A percentile compares a stretch with the other conserved stretches of the same genome.
phyloP scores from a whole-genome alignment of 2,329 filamentous ascomycete genomes.

The Cladophialophora psammophila region DNA sequence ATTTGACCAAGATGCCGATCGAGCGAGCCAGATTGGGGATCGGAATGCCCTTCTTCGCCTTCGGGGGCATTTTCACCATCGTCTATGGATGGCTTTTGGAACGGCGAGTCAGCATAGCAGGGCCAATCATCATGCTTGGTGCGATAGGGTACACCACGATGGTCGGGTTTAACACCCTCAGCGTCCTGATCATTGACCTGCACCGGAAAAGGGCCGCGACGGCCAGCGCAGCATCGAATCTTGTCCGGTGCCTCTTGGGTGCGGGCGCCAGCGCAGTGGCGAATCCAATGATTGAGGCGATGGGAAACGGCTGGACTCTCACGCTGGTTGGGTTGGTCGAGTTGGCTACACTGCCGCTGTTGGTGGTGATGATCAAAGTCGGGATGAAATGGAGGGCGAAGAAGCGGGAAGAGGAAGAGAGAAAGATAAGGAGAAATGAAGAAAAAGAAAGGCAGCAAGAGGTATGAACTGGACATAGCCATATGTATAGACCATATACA shows the following conservation, averaged over 20 bases:
- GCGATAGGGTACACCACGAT: slow-evolving; percentile 29
- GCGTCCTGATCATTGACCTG: slow-evolving; percentile 32
- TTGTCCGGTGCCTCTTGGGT: slow-evolving; percentile 48
- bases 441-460: neutral
- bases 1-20: slow-evolving; percentile 51
- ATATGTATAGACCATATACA: neutral
- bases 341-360: slow-evolving; percentile 8
- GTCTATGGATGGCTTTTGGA: slow-evolving; percentile 54
- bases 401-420: slow-evolving; percentile 9
- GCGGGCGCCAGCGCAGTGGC: slow-evolving; percentile 43
- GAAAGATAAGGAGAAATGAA: neutral
- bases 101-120: slow-evolving; percentile 45
- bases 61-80: slow-evolving; percentile 45
- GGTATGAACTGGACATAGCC: neutral
- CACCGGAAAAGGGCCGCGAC: slow-evolving; percentile 41
- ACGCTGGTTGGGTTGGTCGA: slow-evolving; percentile 22
- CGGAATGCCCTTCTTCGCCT: slow-evolving; percentile 49
- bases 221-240: slow-evolving; percentile 47
- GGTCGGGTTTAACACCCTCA: slow-evolving; percentile 27
- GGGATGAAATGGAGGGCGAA: slow-evolving; percentile 17
- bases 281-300: slow-evolving; percentile 35
- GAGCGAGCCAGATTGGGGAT: slow-evolving; percentile 53
- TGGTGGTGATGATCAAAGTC: slow-evolving; percentile 13
- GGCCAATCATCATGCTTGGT: slow-evolving; percentile 42
- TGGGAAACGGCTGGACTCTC: slow-evolving; percentile 32